Base-by-base conservation (phyloP, 202 grass and related monocot species). In the Digitaria exilis region DNA sequence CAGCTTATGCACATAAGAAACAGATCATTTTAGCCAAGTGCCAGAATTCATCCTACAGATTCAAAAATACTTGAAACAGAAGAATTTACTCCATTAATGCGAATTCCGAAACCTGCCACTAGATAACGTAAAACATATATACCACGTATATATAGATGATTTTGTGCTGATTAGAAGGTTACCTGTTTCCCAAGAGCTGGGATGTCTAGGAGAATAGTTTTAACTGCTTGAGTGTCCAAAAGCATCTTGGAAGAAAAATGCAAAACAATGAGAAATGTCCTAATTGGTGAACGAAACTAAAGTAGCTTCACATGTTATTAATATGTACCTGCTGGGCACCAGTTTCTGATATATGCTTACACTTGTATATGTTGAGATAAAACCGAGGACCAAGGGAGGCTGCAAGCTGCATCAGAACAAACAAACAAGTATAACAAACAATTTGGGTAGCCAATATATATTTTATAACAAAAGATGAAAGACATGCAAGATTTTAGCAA, bases 321-420 rank as follows among this genome's bases (percentile, higher is more conserved):
- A 65, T 70, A 57, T 57, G 21, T 63, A 99, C 91, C 96, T 99
- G 96, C 59, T 99, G 96, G 49, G 96, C 93, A 69, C 96, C 96
- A 50, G 96, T 99, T 96, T 99, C 96, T 58, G 96, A 99, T 90
- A 99, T 99, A 87, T 93, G 89, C 82, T 91, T 99, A 88, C 96
- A 99, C 84, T 99, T 99, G 57, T 96, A 96, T 89, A 99, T 99
- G 67, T 99, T 99, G 78, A 94, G 96, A 85, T 93, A 99, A 90
- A 99, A 99, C 66, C 96, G 96, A 78, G 96, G 96, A 39, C 96
- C 96, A 68, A 99, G 96, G 26, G 96, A 94, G 29, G 96, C 96
- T 73, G 96, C 96, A 66, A 99, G 79, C 96, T 99, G 91, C 71
- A 89, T 58, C 62, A 87, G 25, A 55, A 60, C 71, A 79, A 90